Conservation (phyloP, 345 rosid species). For the Salix viminalis region DNA sequence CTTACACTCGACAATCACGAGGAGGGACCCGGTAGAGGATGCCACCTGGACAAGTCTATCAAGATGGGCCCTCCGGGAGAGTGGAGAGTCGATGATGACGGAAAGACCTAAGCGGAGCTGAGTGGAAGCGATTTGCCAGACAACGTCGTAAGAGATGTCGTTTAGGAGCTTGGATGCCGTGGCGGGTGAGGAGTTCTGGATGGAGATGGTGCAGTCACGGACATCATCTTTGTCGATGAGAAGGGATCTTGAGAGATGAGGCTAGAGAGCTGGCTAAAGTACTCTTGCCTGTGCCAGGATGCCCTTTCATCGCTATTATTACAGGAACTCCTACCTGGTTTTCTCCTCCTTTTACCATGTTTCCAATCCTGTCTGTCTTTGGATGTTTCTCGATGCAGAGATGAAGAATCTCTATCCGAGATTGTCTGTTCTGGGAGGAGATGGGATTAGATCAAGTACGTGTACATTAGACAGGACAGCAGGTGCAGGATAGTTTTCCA, state of each 20-base stretch:
- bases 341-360: constrained; percentile 13
- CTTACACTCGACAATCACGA: constrained; percentile 50
- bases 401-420: too few relatives aligned
- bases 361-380: neutral
- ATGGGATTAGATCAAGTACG: too few relatives aligned
- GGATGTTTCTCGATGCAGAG: too few relatives aligned
- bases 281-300: constrained; percentile 64
- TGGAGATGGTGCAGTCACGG: constrained; percentile 46
- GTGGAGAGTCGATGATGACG: constrained; percentile 54
- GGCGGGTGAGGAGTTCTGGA: constrained; percentile 25
- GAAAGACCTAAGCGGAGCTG: constrained; percentile 54
- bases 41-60: constrained; percentile 41
- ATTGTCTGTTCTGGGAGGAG: too few relatives aligned
- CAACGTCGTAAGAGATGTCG: constrained; percentile 48
- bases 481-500: too few relatives aligned
- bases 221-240: constrained; percentile 70
- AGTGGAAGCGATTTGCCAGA: constrained; percentile 45
- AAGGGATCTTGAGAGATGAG: constrained; percentile 45
- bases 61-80: constrained; percentile 45
- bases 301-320: constrained; percentile 68
- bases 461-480: too few relatives aligned
- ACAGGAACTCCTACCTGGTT: neutral
- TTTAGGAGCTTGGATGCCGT: constrained; percentile 37
- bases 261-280: constrained; percentile 49
- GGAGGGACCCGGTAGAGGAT: constrained; percentile 23